Base-by-base conservation (phyloP, 768 basidiomycete species). In the Rhizopogon sp. region DNA sequence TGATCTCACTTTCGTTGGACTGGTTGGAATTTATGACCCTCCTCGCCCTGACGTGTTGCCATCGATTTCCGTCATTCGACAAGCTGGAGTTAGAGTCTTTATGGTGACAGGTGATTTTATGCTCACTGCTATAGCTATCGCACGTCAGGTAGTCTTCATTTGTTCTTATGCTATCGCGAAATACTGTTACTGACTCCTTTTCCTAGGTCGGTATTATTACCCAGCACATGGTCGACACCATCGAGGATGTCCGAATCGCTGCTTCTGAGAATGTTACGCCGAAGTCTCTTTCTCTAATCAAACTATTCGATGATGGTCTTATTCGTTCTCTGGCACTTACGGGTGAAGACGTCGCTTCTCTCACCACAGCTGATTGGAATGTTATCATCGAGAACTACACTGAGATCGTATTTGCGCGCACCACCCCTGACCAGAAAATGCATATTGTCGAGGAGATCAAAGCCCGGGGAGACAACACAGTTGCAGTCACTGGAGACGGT, bases 401-500 rank as follows among this genome's bases (percentile, higher is more conserved):
- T 10, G 71, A 76, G 50, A 70, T 82, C 31, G 80, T 79, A 1
- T 82, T 83, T 44, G 79, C 80, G 0, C 70, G 82, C 13, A 82
- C 79, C 2, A 79, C 78, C 0, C 81, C 81, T 3, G 78, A 82
- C 58, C 80, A 82, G 64, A 83, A 83, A 60, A 70, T 84, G 58
- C 67, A 73, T 10, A 84, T 84, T 55, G 80, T 84, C 14, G 76
- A 78, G 55, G 75, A 78, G 29, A 72, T 81, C 59, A 79, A 82
- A 49, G 61, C 66, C 5, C 68, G 79, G 1, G 77, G 74, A 3
- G 72, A 72, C 63, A 76, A 76, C 53, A 74, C 77, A 5, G 79
- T 82, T 6, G 80, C 79, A 2, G 80, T 77, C 1, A 75, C 76
- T 0, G 83, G 83, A 1, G 83, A 85, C 58, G 84, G 84, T 40